Base-by-base conservation (phyloP, 331 rosid genomes). In the Malus hybrid region DNA sequence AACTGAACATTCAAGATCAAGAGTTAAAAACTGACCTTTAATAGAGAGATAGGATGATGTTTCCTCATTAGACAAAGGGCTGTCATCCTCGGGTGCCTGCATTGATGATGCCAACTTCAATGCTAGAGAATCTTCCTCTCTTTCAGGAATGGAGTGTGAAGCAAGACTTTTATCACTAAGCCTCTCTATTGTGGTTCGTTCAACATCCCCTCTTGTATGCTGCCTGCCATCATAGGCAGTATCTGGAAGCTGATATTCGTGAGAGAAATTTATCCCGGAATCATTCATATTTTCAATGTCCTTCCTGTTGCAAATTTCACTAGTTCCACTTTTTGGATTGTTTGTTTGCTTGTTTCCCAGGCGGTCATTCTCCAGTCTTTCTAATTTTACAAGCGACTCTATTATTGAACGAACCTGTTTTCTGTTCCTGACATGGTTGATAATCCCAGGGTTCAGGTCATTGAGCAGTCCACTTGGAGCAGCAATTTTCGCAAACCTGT, bases 391-490 rank as follows among this genome's bases (percentile, higher is more conserved):
- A 73, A 95, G 90, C 54, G 93, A 87, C 86, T 95, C 91, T 70
- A 95, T 90, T 70, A 95, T 95, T 36, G 98, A 88, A 81, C 87
- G 99, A 29, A 95, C 99, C 80, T 95, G 98, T 72, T 90, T 95
- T 72, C 86, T 87, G 74, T 95, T 95, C 84, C 99, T 89, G 59
- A 95, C 99, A 80, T 95, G 99, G 84, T 95, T 95, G 77, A 95
- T 95, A 68, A 95, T 95, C 83, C 98, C 97, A 9, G 99, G 99
- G 84, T 95, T 95, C 81, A 95, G 80, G 19, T 86, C 98, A 79
- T 83, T 90, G 71, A 95, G 87, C 80, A 95, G 85, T 76, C 99
- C 99, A 89, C 97, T 92, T 68, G 99, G 99, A 83, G 99, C 99
- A 68, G 98, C 99, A 76, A 92, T 83, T 89, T 90, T 92, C 1